Evolutionary conservation across 176 grass and related monocot species (phyloP).

Genomic region (Carex pumila): DNA sequence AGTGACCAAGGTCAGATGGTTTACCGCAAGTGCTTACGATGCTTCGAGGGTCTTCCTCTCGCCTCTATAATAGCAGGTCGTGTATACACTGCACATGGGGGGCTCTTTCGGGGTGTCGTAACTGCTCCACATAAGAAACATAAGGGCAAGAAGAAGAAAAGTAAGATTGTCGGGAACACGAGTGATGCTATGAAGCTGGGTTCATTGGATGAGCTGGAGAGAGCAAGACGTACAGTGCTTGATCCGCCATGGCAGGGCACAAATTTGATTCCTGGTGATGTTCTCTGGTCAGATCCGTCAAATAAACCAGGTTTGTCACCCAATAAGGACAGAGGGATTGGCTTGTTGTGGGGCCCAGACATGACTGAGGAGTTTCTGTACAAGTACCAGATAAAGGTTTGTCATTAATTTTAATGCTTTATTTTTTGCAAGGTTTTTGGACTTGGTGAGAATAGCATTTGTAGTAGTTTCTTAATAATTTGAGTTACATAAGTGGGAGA

Average conservation of each 20-base stretch:
- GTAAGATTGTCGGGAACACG: constrained; percentile 29
- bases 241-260: constrained; percentile 83
- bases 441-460: not conserved
- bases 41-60: constrained; percentile 94
- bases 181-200: constrained; percentile 56
- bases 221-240: constrained; percentile 85
- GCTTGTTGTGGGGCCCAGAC: constrained; percentile 96
- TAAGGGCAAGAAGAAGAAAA: constrained; percentile 58
- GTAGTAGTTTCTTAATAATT: not conserved
- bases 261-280: constrained; percentile 95
- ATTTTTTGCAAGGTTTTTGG: not conserved
- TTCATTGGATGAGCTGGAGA: constrained; percentile 76
- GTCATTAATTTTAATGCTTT: constrained; percentile 16
- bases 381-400: constrained; percentile 82
- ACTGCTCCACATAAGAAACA: constrained; percentile 41
- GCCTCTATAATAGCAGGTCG: constrained; percentile 81
- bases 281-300: constrained; percentile 94
- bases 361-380: constrained; percentile 83
- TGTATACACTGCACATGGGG: constrained; percentile 94
- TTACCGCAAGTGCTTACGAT: constrained; percentile 88
- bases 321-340: constrained; percentile 92
- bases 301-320: constrained; percentile 57
- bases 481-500: not conserved
- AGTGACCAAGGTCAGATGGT: constrained; percentile 68
- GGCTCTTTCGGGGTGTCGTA: constrained; percentile 59